phyloP scores from a whole-genome alignment of 108 stramenopile genomes.

The Discostella pseudostelligera region DNA sequence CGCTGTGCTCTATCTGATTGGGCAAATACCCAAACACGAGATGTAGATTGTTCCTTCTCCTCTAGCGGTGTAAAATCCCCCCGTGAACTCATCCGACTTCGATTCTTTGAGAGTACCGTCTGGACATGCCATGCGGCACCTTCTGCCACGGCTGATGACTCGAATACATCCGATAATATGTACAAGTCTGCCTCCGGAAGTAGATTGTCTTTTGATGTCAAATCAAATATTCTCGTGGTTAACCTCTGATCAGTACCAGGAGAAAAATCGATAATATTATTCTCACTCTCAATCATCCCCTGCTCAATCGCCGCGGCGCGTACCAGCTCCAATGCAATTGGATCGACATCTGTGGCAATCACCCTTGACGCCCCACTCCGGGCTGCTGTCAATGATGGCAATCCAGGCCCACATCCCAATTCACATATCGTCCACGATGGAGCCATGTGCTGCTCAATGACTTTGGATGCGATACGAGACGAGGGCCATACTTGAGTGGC shows the following conservation, averaged over 20 bases:
- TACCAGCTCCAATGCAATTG: conserved; percentile 54
- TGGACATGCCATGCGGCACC: conserved; percentile 59
- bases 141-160: conserved; percentile 55
- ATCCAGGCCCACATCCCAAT: conserved; percentile 77
- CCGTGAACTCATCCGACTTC: not conserved
- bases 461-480: conserved; percentile 53
- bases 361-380: conserved; percentile 40
- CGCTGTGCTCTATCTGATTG: conserved; percentile 77
- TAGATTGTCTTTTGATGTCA: conserved; percentile 31
- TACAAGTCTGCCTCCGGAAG: conserved; percentile 59
- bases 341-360: conserved; percentile 70
- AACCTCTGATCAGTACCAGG: conserved; percentile 14
- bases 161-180: conserved; percentile 78
- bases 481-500: conserved; percentile 86
- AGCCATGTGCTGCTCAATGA: conserved; percentile 42
- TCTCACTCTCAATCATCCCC: conserved; percentile 17
- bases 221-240: conserved; percentile 48
- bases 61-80: no score
- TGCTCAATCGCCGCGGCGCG: conserved; percentile 47
- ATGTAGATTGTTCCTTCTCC: not conserved
- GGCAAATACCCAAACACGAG: conserved; percentile 74
- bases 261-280: not conserved
- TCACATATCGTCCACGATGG: conserved; percentile 58
- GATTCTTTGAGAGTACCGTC: conserved; percentile 19
- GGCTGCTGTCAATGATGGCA: conserved; percentile 64